Evolutionary conservation across 352 stramenopile genomes (phyloP).

Genomic region (Phytophthora litchii): DNA sequence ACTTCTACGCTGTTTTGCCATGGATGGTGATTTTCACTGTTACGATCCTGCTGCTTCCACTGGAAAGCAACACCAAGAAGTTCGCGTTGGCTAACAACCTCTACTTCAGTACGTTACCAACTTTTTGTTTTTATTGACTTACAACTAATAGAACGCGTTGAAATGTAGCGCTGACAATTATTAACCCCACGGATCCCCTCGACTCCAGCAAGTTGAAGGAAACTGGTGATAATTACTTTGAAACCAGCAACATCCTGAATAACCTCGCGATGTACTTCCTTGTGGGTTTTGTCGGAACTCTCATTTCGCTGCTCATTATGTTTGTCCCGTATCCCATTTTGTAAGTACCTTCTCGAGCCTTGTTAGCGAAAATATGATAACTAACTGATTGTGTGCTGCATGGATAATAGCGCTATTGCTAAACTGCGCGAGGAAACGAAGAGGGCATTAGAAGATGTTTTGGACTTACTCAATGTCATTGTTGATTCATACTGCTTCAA

Average conservation of each 20-base stretch:
- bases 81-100: slow-evolving; percentile 85
- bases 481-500: slow-evolving; percentile 89
- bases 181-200: slow-evolving; percentile 67
- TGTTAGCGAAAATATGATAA: background rate
- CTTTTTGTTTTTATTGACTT: background rate
- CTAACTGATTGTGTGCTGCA: background rate
- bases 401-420: slow-evolving; percentile 49
- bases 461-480: slow-evolving; percentile 82
- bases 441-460: slow-evolving; percentile 55
- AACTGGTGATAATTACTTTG: slow-evolving; percentile 50
- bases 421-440: slow-evolving; percentile 57
- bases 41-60: slow-evolving; percentile 58
- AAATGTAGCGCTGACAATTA: slow-evolving; percentile 68
- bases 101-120: slow-evolving; percentile 66
- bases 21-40: slow-evolving; percentile 83
- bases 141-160: slow-evolving; percentile 3
- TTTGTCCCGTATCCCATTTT: slow-evolving; percentile 83
- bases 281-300: slow-evolving; percentile 70
- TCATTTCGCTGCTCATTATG: slow-evolving; percentile 76
- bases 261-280: slow-evolving; percentile 82
- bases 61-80: slow-evolving; percentile 89
- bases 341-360: slow-evolving; percentile 38
- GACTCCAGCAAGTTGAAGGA: slow-evolving; percentile 54
- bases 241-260: slow-evolving; percentile 67
- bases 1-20: slow-evolving; percentile 75